phyloP scores from a whole-genome alignment of 116 monocot genomes.

The Trichopus zeylanicus region DNA sequence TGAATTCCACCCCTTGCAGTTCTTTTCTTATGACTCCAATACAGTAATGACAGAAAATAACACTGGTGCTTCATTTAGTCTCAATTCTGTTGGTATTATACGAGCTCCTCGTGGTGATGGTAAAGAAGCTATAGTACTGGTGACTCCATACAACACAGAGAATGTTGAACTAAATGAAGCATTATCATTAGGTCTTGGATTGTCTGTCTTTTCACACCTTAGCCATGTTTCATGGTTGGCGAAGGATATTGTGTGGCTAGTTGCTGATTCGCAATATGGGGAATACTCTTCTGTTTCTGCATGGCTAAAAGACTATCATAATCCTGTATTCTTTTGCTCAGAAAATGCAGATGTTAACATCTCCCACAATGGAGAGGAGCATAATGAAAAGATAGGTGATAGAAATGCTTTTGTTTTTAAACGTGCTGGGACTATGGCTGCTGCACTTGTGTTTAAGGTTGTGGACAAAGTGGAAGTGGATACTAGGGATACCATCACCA shows the following conservation, averaged over 20 bases:
- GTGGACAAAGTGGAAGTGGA: constrained; percentile 31
- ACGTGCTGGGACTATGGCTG: constrained; percentile 90
- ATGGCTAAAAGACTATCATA: constrained; percentile 82
- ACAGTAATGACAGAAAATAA: constrained; percentile 13
- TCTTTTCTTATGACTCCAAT: constrained; percentile 42
- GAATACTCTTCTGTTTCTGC: constrained; percentile 66
- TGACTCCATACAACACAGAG: constrained; percentile 72
- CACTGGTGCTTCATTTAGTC: constrained; percentile 34
- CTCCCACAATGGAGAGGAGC: constrained; percentile 25
- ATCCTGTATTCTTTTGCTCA: constrained; percentile 44
- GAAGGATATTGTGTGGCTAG: constrained; percentile 93
- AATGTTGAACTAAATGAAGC: constrained; percentile 42
- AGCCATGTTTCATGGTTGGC: constrained; percentile 73
- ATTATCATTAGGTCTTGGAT: constrained; percentile 67
- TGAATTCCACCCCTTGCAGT: constrained; percentile 51
- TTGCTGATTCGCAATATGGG: constrained; percentile 73
- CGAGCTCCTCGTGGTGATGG: constrained; percentile 91
- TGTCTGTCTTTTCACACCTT: constrained; percentile 69
- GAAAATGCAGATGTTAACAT: constrained; percentile 10
- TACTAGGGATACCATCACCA: constrained; percentile 54
- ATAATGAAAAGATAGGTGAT: constrained; percentile 6
- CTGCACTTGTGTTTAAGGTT: constrained; percentile 74
- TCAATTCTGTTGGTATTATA: constrained; percentile 71
- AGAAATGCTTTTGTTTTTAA: constrained; percentile 35
- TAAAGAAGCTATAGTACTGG: constrained; percentile 86